Conservation (phyloP, 805 yeast genomes). For the Debaryomyces tyrocola region DNA sequence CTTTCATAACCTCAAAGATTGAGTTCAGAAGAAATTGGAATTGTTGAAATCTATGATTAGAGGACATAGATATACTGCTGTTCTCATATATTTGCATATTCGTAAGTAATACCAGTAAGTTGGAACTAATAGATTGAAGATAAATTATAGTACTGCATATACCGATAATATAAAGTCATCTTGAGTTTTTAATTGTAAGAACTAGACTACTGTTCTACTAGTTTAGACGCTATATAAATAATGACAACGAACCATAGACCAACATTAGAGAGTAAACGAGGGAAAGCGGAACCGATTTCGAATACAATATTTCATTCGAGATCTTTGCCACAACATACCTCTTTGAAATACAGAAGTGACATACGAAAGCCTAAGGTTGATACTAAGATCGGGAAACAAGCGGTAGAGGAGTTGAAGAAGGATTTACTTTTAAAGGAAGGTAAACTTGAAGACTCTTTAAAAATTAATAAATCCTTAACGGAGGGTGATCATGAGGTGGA, state of each 20-base stretch:
- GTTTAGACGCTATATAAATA: no score
- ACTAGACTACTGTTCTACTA: no score
- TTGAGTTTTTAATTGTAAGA: no score
- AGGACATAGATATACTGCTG: no score
- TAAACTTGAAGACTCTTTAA: neutral
- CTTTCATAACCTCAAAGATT: no score
- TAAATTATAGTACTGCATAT: no score
- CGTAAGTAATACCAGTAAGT: no score
- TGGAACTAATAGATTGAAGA: no score
- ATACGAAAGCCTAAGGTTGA: conserved; percentile 14
- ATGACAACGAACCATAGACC: conserved; percentile 48
- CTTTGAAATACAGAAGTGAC: conserved; percentile 33
- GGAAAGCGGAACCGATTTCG: conserved; percentile 26
- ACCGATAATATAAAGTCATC: no score
- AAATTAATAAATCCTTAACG: neutral
- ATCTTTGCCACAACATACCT: conserved; percentile 29
- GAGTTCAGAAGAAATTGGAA: no score
- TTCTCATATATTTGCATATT: no score
- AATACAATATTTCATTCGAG: conserved; percentile 39
- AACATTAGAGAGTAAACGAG: conserved; percentile 41
- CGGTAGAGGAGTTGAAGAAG: conserved; percentile 23
- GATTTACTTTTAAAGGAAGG: conserved; percentile 15
- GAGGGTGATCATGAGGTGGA: conserved; percentile 3
- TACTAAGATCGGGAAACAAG: conserved; percentile 14
- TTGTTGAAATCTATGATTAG: no score